Evolutionary conservation across 345 rosid genomes (phyloP).

Genomic region (Arabis hirsuta): DNA sequence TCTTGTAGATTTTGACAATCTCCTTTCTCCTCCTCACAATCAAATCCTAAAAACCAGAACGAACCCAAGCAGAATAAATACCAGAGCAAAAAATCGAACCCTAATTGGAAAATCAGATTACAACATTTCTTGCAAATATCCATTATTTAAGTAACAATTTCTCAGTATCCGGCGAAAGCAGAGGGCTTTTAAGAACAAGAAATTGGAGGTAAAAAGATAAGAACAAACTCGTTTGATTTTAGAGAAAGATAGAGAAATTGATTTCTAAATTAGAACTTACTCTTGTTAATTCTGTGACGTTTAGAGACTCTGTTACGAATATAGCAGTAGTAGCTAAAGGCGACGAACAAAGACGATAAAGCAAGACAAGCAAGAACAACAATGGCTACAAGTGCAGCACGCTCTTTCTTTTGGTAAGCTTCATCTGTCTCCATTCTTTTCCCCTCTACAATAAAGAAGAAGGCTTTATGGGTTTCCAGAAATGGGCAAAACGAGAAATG

Average conservation of each 20-base stretch:
- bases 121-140: background rate
- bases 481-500: constrained; percentile 13
- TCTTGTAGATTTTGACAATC: constrained; percentile 45
- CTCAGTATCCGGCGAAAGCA: background rate
- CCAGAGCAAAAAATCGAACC: background rate
- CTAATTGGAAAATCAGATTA: background rate
- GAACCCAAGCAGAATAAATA: background rate
- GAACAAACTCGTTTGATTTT: background rate
- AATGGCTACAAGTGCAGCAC: constrained; percentile 65
- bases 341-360: constrained; percentile 70
- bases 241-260: background rate
- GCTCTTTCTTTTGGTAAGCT: constrained; percentile 61
- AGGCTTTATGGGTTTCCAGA: constrained; percentile 23
- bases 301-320: constrained; percentile 79
- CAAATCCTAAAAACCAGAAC: constrained; percentile 46
- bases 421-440: constrained; percentile 50
- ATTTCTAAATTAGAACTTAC: constrained; percentile 40
- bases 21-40: constrained; percentile 60
- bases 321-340: constrained; percentile 94
- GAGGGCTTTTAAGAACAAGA: background rate
- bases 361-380: constrained; percentile 85
- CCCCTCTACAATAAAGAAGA: background rate
- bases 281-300: constrained; percentile 51
- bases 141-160: background rate
- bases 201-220: constrained; percentile 24